Base-by-base conservation (phyloP, 345 rosid species). In the Reutealis trisperma region DNA sequence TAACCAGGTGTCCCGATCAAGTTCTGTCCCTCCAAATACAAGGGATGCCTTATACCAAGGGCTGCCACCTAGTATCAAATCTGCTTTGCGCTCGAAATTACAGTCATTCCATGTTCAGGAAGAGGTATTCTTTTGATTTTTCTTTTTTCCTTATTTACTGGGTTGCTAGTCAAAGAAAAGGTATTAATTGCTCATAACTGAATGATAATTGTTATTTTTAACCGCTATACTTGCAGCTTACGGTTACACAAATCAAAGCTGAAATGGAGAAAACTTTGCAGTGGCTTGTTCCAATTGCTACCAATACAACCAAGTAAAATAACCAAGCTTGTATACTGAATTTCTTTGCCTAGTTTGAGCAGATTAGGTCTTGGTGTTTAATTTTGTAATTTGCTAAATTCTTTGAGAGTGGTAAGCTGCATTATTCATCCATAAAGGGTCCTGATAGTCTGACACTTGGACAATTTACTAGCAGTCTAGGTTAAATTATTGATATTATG, bases 31-130 rank as follows among this genome's bases (percentile, higher is more conserved):
- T 76, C 88, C 91, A 74, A 96, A 89, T 85, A 92, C 92, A 22
- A 92, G 97, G 87, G 99, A 96, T 83, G 90, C 98, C 44, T 85
- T 96, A 75, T 96, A 96, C 88, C 98, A 96, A 84, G 97, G 95
- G 64, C 84, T 96, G 77, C 99, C 99, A 12, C 96, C 96, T 71
- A 81, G 86, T 65, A 86, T 94, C 74, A 96, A 94, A 85, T 85
- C 98, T 67, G 90, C 97, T 51, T 77, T 96, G 75, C 95, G 99
- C 79, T 77, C 87, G 77, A 92, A 83, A 82, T 76, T 94, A 80
- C 94, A 82, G 77, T 87, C 92, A 19, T 90, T 89, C 78, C 94
- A 88, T 74, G 70, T 86, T 45, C 87, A 88, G 79, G 97, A 90
- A 85, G 98, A 96, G 98, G 98, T 24, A 16, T 15, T 68, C 12